Conservation (phyloP, 129 eudicot species). For the Escallonia herrerae region DNA sequence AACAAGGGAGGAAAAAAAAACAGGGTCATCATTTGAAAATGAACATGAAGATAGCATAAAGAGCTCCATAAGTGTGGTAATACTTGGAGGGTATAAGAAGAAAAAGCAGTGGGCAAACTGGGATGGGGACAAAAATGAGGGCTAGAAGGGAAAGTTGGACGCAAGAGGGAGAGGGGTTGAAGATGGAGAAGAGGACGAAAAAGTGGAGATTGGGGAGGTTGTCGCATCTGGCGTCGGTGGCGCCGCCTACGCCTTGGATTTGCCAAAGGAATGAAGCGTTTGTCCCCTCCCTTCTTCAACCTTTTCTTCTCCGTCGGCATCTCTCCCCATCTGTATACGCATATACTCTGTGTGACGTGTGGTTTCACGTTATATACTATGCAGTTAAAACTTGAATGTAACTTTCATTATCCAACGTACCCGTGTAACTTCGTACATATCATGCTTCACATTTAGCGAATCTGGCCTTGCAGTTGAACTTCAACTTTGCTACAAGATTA, state of each 20-base stretch:
- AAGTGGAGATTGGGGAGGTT: conserved; percentile 19
- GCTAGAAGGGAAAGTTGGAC: too few species aligned
- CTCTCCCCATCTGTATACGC: background rate
- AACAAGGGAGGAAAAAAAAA: too few species aligned
- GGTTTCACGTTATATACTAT: background rate
- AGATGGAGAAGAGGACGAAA: conserved; percentile 18
- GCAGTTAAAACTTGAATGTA: background rate
- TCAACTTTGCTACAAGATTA: too few species aligned
- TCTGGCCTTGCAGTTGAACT: too few species aligned
- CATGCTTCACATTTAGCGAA: background rate
- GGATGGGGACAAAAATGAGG: background rate
- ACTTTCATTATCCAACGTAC: background rate
- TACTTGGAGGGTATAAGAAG: too few species aligned
- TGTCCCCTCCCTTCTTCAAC: conserved; percentile 20
- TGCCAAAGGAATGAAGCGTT: conserved; percentile 45
- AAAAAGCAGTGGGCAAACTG: background rate
- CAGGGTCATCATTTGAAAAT: too few species aligned
- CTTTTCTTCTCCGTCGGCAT: conserved; percentile 3
- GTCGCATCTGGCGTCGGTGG: conserved; percentile 26
- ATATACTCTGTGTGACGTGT: too few species aligned
- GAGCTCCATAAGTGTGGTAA: too few species aligned
- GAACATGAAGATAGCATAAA: too few species aligned
- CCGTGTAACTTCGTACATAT: background rate
- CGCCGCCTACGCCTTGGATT: conserved; percentile 59
- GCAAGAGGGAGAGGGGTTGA: background rate